Percentiles rank a stretch among this genome's conserved stretches.
These are phyloP conservation scores for Puccinia novopanici DNA, from an alignment of 1,284 basidiomycete species.

Conservation along the genomic window DNA sequence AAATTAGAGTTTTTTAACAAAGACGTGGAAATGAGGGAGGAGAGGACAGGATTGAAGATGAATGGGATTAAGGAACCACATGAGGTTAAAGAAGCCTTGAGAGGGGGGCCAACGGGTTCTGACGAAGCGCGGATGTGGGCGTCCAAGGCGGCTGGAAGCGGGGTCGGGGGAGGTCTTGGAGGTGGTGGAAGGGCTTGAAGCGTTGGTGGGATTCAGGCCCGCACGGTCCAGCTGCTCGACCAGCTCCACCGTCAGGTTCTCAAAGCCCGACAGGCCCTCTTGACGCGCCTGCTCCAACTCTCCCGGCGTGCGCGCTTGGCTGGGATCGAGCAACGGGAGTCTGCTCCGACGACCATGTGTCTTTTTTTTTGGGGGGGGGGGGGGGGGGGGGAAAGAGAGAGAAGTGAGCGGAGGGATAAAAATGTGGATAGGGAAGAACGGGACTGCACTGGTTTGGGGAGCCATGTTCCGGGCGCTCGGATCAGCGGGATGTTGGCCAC, in stretches of 20 bases:
- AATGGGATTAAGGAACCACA: slow-evolving; percentile 48
- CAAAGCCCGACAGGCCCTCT: slow-evolving; percentile 31
- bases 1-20: slow-evolving; percentile 41
- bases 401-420: not conserved
- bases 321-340: slow-evolving; percentile 29
- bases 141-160: not conserved
- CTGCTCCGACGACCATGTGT: slow-evolving; percentile 43
- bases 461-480: slow-evolving; percentile 50
- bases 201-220: not conserved
- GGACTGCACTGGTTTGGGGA: slow-evolving; percentile 46
- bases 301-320: not conserved
- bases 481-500: slow-evolving; percentile 35
- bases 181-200: not conserved
- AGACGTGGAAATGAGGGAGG: slow-evolving; percentile 47
- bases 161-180: not conserved
- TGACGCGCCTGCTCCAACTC: not conserved
- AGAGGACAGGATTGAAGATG: slow-evolving; percentile 48
- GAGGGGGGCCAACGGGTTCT: not conserved
- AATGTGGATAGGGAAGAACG: not conserved
- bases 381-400: no score
- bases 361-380: slow-evolving; percentile 7
- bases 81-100: slow-evolving; percentile 15
- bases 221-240: not conserved
- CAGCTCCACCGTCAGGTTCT: slow-evolving; percentile 10
- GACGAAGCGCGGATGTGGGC: slow-evolving; percentile 27